A percentile compares a stretch with the other conserved stretches of the same genome.
Evolutionary conservation across 257 asterid species (phyloP).

Genomic region (Fraxinus cuspidata): DNA sequence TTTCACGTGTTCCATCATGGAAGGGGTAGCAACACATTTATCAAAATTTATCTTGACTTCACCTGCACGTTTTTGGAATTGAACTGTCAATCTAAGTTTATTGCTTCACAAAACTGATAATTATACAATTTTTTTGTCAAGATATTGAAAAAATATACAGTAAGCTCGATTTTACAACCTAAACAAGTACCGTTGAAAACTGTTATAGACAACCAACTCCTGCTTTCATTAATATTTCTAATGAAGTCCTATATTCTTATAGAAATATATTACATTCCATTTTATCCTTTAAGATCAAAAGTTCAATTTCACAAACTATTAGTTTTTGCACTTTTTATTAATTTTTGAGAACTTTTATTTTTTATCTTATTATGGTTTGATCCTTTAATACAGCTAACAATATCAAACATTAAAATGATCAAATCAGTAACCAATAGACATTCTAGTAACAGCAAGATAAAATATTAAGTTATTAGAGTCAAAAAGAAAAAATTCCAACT

Average conservation of each 20-base stretch:
- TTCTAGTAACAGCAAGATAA: neutral
- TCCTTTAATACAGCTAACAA: neutral
- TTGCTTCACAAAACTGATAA: neutral
- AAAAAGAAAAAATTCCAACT: neutral
- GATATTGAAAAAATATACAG: neutral
- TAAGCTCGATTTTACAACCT: neutral
- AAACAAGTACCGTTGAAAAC: neutral
- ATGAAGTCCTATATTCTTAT: neutral
- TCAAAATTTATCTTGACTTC: slow-evolving; percentile 73
- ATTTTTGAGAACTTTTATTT: neutral
- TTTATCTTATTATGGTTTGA: neutral
- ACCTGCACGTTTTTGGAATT: slow-evolving; percentile 55
- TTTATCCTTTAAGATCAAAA: neutral
- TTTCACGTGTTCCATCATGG: slow-evolving; percentile 82
- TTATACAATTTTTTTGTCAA: neutral
- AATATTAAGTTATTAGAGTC: too few relatives aligned
- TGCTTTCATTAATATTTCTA: neutral
- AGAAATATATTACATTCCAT: neutral
- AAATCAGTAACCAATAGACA: neutral
- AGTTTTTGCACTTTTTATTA: neutral
- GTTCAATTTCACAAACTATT: neutral
- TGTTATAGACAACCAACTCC: neutral
- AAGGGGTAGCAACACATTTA: slow-evolving; percentile 77
- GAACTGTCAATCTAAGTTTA: slow-evolving; percentile 10
- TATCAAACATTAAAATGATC: neutral